Evolutionary conservation across 2,329 filamentous ascomycete species (phyloP).

Genomic region (Lachnellula subtilissima): DNA sequence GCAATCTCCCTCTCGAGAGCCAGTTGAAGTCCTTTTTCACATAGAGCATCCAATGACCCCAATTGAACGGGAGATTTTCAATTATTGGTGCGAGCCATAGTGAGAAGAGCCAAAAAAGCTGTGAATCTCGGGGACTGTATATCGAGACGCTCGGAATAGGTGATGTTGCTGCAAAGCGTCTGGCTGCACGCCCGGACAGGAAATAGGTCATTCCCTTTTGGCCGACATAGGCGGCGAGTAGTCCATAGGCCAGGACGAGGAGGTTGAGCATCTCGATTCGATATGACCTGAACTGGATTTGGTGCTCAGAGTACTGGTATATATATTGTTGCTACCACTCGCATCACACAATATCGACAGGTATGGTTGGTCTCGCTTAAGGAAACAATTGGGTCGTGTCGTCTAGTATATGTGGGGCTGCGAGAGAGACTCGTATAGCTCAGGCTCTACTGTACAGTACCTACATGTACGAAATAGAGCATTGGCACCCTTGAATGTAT

Average conservation of each 20-base stretch:
- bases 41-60: constrained; percentile 14
- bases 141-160: constrained; percentile 10
- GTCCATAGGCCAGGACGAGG: background rate
- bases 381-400: too few relatives aligned
- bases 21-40: constrained; percentile 11
- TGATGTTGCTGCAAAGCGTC: background rate
- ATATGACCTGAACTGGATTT: background rate
- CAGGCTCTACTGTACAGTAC: too few relatives aligned
- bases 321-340: too few relatives aligned
- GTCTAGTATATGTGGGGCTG: too few relatives aligned
- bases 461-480: too few relatives aligned
- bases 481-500: too few relatives aligned
- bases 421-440: too few relatives aligned
- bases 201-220: background rate
- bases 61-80: constrained; percentile 10
- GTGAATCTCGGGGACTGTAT: constrained; percentile 4
- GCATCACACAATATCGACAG: too few relatives aligned
- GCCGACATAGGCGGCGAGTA: background rate
- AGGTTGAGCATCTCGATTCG: background rate
- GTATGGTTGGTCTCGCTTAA: too few relatives aligned
- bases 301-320: background rate
- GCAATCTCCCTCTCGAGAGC: constrained; percentile 9
- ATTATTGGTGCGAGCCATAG: constrained; percentile 11
- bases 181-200: background rate
- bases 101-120: constrained; percentile 12